Conservation (phyloP, 441 rosid genomes). For the Biscutella laevigata region DNA sequence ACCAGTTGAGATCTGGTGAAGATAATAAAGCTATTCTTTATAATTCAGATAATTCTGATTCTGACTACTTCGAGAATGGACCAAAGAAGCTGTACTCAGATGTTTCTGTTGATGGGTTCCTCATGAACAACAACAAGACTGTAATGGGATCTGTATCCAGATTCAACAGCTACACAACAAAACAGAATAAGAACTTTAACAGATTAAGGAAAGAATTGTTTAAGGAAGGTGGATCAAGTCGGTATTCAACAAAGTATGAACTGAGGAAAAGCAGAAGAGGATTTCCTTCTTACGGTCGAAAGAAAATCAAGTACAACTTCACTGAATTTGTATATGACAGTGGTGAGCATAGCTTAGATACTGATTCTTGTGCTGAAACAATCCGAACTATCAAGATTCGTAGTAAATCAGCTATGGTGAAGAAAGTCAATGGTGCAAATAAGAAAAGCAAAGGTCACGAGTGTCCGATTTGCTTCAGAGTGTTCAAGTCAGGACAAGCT, state of each 20-base stretch:
- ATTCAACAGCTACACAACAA: constrained; percentile 11
- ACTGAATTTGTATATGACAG: constrained; percentile 42
- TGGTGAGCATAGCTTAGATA: constrained; percentile 43
- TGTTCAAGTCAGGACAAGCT: constrained; percentile 86
- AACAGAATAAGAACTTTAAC: constrained; percentile 16
- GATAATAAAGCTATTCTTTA: constrained; percentile 15
- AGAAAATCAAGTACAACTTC: constrained; percentile 30
- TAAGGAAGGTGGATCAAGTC: constrained; percentile 31
- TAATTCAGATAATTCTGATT: constrained; percentile 51
- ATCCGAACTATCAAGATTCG: constrained; percentile 20
- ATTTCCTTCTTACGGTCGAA: constrained; percentile 21
- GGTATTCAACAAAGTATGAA: constrained; percentile 32
- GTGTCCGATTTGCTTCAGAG: constrained; percentile 83
- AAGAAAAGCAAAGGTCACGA: constrained; percentile 65
- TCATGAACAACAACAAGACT: constrained; percentile 30
- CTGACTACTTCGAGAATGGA: constrained; percentile 56
- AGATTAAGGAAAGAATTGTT: constrained; percentile 25
- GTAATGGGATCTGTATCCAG: constrained; percentile 27
- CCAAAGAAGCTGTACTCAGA: constrained; percentile 56
- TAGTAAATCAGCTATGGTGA: constrained; percentile 22
- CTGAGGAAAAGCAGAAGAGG: constrained; percentile 34
- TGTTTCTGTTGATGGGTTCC: constrained; percentile 38
- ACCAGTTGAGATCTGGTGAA: constrained; percentile 27
- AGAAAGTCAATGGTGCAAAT: constrained; percentile 36
- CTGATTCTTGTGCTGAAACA: constrained; percentile 32